These are phyloP conservation scores for Lophiostoma macrostomum DNA, from an alignment of 495 filamentous ascomycete genomes.

Conservation along the genomic window DNA sequence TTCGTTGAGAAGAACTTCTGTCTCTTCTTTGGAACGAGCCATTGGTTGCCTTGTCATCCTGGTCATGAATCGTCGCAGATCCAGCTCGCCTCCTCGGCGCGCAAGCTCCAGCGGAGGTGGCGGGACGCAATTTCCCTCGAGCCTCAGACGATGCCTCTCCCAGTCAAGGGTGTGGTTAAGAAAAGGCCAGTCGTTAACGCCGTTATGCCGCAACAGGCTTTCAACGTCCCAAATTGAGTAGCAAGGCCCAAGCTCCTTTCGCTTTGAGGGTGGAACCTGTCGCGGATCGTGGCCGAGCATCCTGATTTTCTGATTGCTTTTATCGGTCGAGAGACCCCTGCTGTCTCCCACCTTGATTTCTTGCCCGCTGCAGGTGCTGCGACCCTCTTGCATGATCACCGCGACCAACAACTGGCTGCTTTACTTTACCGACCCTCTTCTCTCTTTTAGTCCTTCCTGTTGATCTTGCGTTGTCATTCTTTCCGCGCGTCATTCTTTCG, in stretches of 20 bases:
- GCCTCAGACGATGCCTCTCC: slow-evolving; percentile 5
- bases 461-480: background rate
- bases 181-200: slow-evolving; percentile 2
- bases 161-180: background rate
- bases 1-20: too few relatives aligned
- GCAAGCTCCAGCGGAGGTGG: slow-evolving; percentile 5
- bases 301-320: slow-evolving; percentile 6
- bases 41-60: too few relatives aligned
- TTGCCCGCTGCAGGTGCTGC: background rate
- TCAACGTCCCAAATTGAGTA: background rate
- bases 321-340: slow-evolving; percentile 11
- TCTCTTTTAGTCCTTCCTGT: background rate
- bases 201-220: background rate
- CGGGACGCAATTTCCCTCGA: slow-evolving; percentile 18
- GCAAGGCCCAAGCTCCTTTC: slow-evolving; percentile 7
- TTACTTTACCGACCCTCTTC: background rate
- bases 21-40: too few relatives aligned
- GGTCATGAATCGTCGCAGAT: too few relatives aligned
- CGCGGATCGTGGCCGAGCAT: slow-evolving; percentile 12
- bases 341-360: slow-evolving; percentile 8
- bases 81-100: too few relatives aligned
- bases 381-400: slow-evolving; percentile 12
- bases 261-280: background rate
- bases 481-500: slow-evolving; percentile 6
- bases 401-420: slow-evolving; percentile 9